Evolutionary conservation across 495 filamentous ascomycete species (phyloP), one percentile per base, ranked within the genome.

Genomic region (Platismatia glauca): DNA sequence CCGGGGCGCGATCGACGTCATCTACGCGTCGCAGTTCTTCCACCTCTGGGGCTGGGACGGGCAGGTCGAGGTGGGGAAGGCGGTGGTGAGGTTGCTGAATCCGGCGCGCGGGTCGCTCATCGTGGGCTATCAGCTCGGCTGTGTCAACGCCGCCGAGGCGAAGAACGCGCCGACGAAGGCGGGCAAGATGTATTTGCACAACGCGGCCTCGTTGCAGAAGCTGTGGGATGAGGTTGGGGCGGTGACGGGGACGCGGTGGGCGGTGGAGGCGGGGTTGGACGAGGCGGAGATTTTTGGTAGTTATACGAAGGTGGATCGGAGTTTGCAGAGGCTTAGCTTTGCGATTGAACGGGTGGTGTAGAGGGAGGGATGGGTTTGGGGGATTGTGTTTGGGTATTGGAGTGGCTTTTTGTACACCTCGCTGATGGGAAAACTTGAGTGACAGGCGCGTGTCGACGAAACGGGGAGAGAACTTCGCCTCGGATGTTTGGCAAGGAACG

Each of bases 21-120:
- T 86, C 43, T 78, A 82, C 62, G 76, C 79, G 0, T 71, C 72
- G 3, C 78, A 76, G 0, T 83, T 89, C 66, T 79, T 89, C 55
- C 84, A 88, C 59, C 72, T 88, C 15, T 88, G 84, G 60, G 64
- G 61, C 29, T 81, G 73, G 65, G 75, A 79, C 3, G 68, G 79
- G 15, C 85, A 88, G 64, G 67, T 82, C 7, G 38, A 65, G 0
- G 66, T 79, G 7, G 68, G 86, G 5, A 68, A 78, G 1, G 65
- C 62, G 24, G 68, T 86, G 4, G 22, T 31, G 9, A 18, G 20
- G 34, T 11, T 62, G 22, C 22, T 46, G 31, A 34, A 55, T 11
- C 16, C 29, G 12, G 16, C 15, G 24, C 27, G 27, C 15, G 13
- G 27, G 24, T 37, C 50, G 15, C 9, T 62, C 11, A 34, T 8